Percentiles rank a stretch among this genome's conserved stretches.
phyloP scores from a whole-genome alignment of 2,329 filamentous ascomycete genomes.

The Hypoxylon sp. region DNA sequence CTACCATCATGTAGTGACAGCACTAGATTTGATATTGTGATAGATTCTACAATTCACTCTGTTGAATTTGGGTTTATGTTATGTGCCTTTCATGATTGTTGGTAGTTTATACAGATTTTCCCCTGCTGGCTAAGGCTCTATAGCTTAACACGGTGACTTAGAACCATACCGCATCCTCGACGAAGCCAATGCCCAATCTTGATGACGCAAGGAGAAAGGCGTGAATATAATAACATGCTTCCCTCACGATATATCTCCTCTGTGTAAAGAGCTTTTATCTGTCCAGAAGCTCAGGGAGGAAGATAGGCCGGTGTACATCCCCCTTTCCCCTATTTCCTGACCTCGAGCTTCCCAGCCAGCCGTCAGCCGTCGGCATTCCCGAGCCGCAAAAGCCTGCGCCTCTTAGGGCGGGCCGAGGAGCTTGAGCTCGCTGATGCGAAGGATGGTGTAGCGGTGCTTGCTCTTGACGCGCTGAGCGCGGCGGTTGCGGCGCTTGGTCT shows the following conservation, averaged over 20 bases:
- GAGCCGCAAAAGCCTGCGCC: too few species aligned
- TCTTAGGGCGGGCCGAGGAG: slow-evolving; percentile 52
- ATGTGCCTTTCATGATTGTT: neutral
- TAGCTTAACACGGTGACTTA: too few species aligned
- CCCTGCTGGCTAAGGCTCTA: neutral
- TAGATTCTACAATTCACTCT: neutral
- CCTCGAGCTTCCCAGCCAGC: neutral
- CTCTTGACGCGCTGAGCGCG: slow-evolving; percentile 79
- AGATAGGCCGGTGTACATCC: neutral
- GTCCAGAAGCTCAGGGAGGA: too few species aligned
- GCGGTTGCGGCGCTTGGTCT: slow-evolving; percentile 81
- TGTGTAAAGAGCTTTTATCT: too few species aligned
- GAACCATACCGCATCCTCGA: neutral
- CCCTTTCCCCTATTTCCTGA: neutral
- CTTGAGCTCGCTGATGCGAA: slow-evolving; percentile 83
- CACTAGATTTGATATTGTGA: neutral
- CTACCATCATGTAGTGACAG: too few species aligned
- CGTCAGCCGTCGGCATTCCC: slow-evolving; percentile 4
- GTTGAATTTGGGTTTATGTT: neutral
- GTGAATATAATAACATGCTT: too few species aligned
- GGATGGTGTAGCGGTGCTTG: slow-evolving; percentile 88
- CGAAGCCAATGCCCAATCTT: too few species aligned
- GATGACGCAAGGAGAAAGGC: too few species aligned
- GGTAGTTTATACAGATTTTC: neutral
- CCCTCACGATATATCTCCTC: neutral